Base-by-base conservation (phyloP, 2,329 filamentous ascomycete species). In the Colletotrichum orbiculare region DNA sequence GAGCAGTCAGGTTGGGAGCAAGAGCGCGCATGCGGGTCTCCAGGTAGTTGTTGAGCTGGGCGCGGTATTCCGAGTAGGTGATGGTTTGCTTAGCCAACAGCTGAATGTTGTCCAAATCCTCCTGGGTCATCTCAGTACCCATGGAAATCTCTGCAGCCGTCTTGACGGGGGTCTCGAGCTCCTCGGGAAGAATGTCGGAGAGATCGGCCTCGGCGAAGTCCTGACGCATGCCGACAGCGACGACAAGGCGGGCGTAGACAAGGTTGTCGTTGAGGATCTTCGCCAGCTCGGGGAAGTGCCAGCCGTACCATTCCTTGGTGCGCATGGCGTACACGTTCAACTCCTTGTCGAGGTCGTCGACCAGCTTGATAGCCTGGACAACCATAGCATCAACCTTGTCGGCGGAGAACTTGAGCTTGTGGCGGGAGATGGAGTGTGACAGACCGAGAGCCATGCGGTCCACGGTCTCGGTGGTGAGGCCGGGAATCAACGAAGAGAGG, bases 381-480 rank as follows among this genome's bases (percentile, higher is more conserved):
- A 99, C 97, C 96, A 99, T 99, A 55, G 96, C 96, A 77, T 99
- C 96, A 71, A 99, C 95, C 86, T 99, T 99, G 77, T 99, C 94
- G 62, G 95, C 91, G 8, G 93, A 97, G 82, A 99, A 99, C 85
- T 97, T 97, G 75, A 99, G 89, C 86, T 97, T 98, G 83, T 99
- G 94, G 69, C 94, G 91, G 52, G 95, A 97, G 74, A 99, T 90
- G 61, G 94, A 97, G 83, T 99, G 96, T 41, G 95, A 97, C 54
- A 99, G 90, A 88, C 96, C 96, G 66, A 99, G 87, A 33, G 93
- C 91, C 92, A 98, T 98, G 73, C 94, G 96, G 75, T 93, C 91
- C 76, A 98, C 89, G 76, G 96, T 95, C 74, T 93, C 87, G 56
- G 93, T 89, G 53, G 91, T 83, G 68, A 99, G 88, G 57, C 93